Evolutionary conservation across 1,139 yeast genomes (phyloP).

Genomic region (Yamadazyma conglobata): DNA sequence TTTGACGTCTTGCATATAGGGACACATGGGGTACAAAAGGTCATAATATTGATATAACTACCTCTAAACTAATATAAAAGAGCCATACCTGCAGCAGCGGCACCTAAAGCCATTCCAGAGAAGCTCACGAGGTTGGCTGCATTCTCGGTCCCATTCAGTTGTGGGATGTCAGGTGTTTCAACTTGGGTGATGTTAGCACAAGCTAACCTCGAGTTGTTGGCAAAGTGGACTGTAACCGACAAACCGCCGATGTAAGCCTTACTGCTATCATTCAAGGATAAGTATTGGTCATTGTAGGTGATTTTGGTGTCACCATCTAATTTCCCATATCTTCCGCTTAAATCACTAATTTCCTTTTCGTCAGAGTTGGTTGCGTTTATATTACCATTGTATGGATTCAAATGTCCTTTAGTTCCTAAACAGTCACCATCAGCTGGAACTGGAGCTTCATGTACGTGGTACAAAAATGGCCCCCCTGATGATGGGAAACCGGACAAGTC

Average conservation of each 20-base stretch:
- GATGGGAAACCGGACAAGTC: conserved; percentile 33
- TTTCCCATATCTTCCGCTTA: conserved; percentile 40
- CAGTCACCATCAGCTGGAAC: conserved; percentile 42
- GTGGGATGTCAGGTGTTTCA: conserved; percentile 3
- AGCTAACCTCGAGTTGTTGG: conserved; percentile 31
- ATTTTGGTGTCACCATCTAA: conserved; percentile 24
- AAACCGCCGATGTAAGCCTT: conserved; percentile 36
- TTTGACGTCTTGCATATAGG: too few relatives aligned
- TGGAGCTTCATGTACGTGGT: conserved; percentile 38
- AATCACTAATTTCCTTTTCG: conserved; percentile 37
- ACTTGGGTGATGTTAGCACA: conserved; percentile 38
- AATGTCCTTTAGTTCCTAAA: conserved; percentile 34
- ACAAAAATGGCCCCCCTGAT: conserved; percentile 39
- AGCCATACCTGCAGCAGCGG: conserved; percentile 5
- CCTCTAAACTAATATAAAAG: conserved; percentile 4
- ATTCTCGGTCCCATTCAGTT: conserved; percentile 3
- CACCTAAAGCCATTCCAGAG: conserved; percentile 3
- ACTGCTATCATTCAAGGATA: conserved; percentile 35
- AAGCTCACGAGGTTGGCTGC: conserved; percentile 2
- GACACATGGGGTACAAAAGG: too few relatives aligned
- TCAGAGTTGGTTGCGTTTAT: conserved; percentile 23
- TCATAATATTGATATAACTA: too few relatives aligned
- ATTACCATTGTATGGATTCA: conserved; percentile 39
- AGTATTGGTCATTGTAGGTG: conserved; percentile 32
- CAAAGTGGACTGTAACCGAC: conserved; percentile 37